Percentiles rank a stretch among this genome's conserved stretches.
Evolutionary conservation across 2,329 filamentous ascomycete genomes (phyloP).

Genomic region (Claviceps capensis): DNA sequence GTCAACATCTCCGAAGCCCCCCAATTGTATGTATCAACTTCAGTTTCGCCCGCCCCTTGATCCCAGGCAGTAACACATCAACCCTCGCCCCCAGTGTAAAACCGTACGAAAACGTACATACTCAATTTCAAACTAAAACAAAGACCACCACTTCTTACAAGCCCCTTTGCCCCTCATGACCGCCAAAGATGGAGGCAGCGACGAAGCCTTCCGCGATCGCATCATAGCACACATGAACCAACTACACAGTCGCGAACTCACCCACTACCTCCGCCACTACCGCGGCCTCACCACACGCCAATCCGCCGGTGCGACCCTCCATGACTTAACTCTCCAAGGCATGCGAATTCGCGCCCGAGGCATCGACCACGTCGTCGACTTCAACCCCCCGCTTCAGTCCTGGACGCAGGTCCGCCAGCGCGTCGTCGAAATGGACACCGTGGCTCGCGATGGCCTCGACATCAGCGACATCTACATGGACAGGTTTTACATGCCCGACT

Average conservation of each 20-base stretch:
- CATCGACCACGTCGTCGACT: slow-evolving; percentile 38
- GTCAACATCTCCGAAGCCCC: no score
- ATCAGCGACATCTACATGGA: slow-evolving; percentile 33
- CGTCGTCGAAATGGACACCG: slow-evolving; percentile 56
- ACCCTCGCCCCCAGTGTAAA: no score
- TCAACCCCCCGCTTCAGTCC: slow-evolving; percentile 57
- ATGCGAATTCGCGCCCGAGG: slow-evolving; percentile 46
- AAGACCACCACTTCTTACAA: not conserved
- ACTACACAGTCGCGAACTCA: slow-evolving; percentile 62
- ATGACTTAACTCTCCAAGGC: slow-evolving; percentile 48
- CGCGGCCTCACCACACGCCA: slow-evolving; percentile 36
- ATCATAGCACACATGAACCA: slow-evolving; percentile 73
- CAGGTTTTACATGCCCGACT: slow-evolving; percentile 26
- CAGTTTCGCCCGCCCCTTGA: no score
- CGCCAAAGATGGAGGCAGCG: slow-evolving; percentile 7
- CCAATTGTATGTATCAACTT: no score
- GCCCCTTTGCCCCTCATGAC: slow-evolving; percentile 9
- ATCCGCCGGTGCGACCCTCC: slow-evolving; percentile 39
- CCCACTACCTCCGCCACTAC: slow-evolving; percentile 66
- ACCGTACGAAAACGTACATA: no score
- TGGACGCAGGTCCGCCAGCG: slow-evolving; percentile 55
- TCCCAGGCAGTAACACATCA: no score
- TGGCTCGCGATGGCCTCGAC: slow-evolving; percentile 43
- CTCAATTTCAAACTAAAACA: no score
- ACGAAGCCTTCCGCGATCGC: slow-evolving; percentile 19